These are phyloP conservation scores for Trichoderma erinaceum DNA, from an alignment of 495 filamentous ascomycete genomes.

Conservation along the genomic window DNA sequence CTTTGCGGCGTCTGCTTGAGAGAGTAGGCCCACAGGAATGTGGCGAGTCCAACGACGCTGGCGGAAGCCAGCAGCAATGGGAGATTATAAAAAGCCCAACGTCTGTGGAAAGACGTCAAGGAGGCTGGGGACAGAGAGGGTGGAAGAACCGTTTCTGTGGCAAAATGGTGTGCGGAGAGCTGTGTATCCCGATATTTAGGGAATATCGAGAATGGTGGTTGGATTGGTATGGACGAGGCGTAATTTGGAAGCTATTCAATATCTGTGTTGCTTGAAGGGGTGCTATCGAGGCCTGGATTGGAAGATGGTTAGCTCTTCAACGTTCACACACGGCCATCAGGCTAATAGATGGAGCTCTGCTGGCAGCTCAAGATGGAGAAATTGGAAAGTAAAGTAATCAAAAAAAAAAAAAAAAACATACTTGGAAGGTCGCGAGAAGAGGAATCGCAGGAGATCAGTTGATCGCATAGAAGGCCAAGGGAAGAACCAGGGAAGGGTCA, in stretches of 20 bases:
- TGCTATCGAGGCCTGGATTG: constrained; percentile 94
- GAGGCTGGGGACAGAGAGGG: constrained; percentile 75
- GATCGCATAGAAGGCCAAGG: constrained; percentile 64
- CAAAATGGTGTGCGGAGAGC: constrained; percentile 80
- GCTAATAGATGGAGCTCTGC: not conserved
- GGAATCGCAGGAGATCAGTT: constrained; percentile 86
- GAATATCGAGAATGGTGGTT: constrained; percentile 81
- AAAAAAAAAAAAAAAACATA: not conserved
- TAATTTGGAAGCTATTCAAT: constrained; percentile 16
- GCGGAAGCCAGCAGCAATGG: constrained; percentile 52
- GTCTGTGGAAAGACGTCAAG: constrained; percentile 66
- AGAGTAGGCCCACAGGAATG: constrained; percentile 88
- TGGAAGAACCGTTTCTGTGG: constrained; percentile 73
- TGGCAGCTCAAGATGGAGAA: not conserved
- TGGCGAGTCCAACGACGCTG: constrained; percentile 42
- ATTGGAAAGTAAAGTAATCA: not conserved
- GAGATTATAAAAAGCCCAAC: constrained; percentile 31
- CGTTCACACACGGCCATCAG: constrained; percentile 17
- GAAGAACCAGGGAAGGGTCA: constrained; percentile 1
- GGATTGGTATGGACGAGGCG: not conserved
- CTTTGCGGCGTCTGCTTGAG: constrained; percentile 79
- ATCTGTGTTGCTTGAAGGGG: constrained; percentile 30
- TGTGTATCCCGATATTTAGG: constrained; percentile 80
- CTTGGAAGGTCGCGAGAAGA: constrained; percentile 39
- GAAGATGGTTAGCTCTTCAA: not conserved